Conservation (phyloP, 148 eudicot genomes). For the Cornus controversa region DNA sequence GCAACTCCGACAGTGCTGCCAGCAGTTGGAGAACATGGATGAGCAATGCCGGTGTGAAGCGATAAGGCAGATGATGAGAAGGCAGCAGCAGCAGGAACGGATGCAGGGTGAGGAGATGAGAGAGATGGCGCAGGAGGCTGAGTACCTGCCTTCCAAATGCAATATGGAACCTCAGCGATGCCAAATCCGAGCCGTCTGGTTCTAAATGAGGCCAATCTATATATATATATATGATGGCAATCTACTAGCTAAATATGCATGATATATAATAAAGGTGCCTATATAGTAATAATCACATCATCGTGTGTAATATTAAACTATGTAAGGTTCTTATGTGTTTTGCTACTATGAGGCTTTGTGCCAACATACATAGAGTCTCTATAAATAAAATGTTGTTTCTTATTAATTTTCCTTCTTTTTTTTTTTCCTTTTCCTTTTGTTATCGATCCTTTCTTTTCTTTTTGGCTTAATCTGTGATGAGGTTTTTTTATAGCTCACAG, state of each 20-base stretch:
- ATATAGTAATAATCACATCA: too few species aligned
- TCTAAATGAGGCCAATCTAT: not conserved
- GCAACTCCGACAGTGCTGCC: slow-evolving; percentile 33
- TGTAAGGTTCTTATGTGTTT: too few species aligned
- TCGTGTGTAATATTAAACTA: too few species aligned
- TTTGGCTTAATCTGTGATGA: too few species aligned
- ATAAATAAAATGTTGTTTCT: too few species aligned
- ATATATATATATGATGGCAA: too few species aligned
- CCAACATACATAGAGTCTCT: too few species aligned
- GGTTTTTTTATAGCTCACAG: too few species aligned
- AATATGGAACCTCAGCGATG: slow-evolving; percentile 14
- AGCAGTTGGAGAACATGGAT: slow-evolving; percentile 25
- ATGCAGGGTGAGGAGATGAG: slow-evolving; percentile 18
- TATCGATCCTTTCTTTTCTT: too few species aligned
- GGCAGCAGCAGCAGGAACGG: slow-evolving; percentile 18
- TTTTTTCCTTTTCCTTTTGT: too few species aligned
- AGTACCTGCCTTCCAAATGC: slow-evolving; percentile 27
- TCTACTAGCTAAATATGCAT: not conserved
- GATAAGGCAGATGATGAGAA: slow-evolving; percentile 19
- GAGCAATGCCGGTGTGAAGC: slow-evolving; percentile 30
- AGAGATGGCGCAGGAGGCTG: slow-evolving; percentile 21
- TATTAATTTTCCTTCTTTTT: too few species aligned
- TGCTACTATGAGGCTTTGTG: too few species aligned
- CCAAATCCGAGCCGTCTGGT: not conserved
- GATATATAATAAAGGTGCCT: not conserved